Evolutionary conservation across 2,329 filamentous ascomycete genomes (phyloP), one percentile per base, ranked within the genome.

Genomic region (Esteya vermicola): DNA sequence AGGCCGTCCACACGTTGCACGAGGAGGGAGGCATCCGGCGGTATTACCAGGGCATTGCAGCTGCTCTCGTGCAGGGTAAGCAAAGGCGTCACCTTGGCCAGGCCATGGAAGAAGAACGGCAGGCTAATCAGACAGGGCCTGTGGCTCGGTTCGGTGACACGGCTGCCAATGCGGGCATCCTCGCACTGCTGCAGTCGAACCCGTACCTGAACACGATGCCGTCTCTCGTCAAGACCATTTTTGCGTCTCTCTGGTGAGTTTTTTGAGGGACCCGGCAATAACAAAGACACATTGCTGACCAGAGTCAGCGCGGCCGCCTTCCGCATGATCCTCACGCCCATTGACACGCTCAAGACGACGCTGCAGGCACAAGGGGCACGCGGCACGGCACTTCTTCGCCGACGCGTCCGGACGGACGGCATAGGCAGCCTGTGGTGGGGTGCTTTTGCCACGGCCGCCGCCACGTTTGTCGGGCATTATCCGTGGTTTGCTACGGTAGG

Each of bases 281-380:
- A 5, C 6, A 4, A 6, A n/a, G n/a, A n/a, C n/a, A n/a, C n/a
- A n/a, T n/a, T 28, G 26, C 26, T 28, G 6, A 28, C 26, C n/a
- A 10, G 26, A 13, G 18, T 1, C 6, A 65, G 63, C 26, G 64
- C 64, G 5, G 64, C 64, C 4, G 54, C 49, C 1, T 68, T 68
- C 45, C 59, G 64, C 25, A 65, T 67, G 56, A 55, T 66, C 6
- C 52, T 68, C 5, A 67, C 64, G 0, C 64, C 64, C 4, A 60
- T 68, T 27, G 64, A 68, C 41, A 68, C 64, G 0, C 52, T 68
- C n/a, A 68, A 68, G 46, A 68, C 64, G 0, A 68, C 64, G 0
- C 60, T 68, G 2, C 64, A 68, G 46, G 62, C 64, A 0, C 64
- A 68, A 42, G 64, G 64, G 1, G 46, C 59, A 2, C 54, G 58